Conservation (phyloP, 176 grass and related monocot species). For the Juncus effusus region DNA sequence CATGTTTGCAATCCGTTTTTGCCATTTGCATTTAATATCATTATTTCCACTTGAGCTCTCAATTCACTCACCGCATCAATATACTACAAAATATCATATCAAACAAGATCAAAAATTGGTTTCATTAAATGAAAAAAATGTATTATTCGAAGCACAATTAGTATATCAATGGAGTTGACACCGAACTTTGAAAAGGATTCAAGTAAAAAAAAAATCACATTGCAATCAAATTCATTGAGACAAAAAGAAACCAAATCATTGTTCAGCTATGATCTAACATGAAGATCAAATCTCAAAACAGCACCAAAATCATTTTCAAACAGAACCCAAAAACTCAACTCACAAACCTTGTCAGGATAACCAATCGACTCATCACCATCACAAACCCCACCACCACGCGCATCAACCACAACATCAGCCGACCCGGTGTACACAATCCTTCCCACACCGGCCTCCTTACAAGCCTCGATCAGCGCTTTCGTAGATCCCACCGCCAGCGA, state of each 20-base stretch:
- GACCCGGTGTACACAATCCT: constrained; percentile 71
- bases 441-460: constrained; percentile 37
- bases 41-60: constrained; percentile 74
- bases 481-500: constrained; percentile 43
- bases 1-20: constrained; percentile 56
- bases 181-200: neutral
- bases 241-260: neutral
- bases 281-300: neutral
- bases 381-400: constrained; percentile 30
- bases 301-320: neutral
- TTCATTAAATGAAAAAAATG: neutral
- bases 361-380: constrained; percentile 46
- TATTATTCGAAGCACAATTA: neutral
- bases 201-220: neutral
- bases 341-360: constrained; percentile 62
- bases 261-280: constrained; percentile 2
- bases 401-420: constrained; percentile 49
- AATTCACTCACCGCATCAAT: constrained; percentile 53
- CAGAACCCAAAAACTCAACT: neutral
- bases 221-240: neutral
- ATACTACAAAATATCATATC: constrained; percentile 35
- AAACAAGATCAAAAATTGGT: constrained; percentile 16
- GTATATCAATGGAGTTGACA: neutral
- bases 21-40: constrained; percentile 66
- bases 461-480: constrained; percentile 51